Conservation (phyloP, 2,329 filamentous ascomycete genomes). For the Apiospora koreana region DNA sequence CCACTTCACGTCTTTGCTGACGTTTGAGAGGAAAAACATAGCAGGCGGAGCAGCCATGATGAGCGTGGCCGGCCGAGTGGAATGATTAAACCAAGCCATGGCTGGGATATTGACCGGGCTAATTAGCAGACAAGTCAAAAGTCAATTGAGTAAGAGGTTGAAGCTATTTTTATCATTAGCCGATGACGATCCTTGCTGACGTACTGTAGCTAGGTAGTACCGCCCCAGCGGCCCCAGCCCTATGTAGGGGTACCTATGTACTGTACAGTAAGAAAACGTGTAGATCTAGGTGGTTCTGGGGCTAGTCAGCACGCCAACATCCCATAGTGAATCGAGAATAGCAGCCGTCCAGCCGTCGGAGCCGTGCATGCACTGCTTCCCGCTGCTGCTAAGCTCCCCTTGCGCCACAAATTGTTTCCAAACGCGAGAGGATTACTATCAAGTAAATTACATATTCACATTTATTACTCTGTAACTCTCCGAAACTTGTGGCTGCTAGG, state of each 20-base stretch:
- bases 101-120: background rate
- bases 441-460: background rate
- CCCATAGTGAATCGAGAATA: background rate
- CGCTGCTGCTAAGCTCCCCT: background rate
- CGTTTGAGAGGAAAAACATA: no score
- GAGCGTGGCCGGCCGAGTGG: background rate
- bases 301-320: background rate
- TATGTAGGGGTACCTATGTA: background rate
- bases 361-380: background rate
- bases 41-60: background rate
- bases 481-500: background rate
- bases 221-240: background rate
- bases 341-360: background rate
- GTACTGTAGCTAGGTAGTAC: background rate
- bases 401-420: background rate
- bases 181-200: background rate
- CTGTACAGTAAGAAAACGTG: background rate
- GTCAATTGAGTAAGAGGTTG: background rate
- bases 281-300: background rate
- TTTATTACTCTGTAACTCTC: background rate
- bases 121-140: background rate
- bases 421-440: background rate
- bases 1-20: background rate
- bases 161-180: background rate
- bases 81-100: background rate